Evolutionary conservation across 257 asterid species (phyloP).

Genomic region (Schizonepeta tenuifolia): DNA sequence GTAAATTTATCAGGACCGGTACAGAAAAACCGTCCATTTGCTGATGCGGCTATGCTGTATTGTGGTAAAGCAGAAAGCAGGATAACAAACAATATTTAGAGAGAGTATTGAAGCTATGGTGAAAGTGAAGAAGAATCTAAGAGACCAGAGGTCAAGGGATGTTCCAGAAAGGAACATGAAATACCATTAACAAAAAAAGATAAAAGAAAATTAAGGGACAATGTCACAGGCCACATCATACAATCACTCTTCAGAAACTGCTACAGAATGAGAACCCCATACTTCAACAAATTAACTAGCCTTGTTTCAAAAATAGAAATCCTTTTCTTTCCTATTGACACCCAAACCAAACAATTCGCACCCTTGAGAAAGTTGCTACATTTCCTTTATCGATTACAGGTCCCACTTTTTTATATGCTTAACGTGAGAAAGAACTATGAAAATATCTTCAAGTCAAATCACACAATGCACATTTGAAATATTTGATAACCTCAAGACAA

Average conservation of each 20-base stretch:
- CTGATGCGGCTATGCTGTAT: conserved; percentile 43
- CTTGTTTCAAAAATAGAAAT: not conserved
- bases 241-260: conserved; percentile 8
- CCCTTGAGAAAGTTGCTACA: conserved; percentile 2
- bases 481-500: not conserved
- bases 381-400: not conserved
- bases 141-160: not conserved
- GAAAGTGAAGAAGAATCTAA: conserved; percentile 5
- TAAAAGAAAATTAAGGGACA: not conserved
- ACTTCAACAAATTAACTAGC: not conserved
- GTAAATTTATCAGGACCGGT: conserved; percentile 50
- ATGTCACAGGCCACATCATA: not conserved
- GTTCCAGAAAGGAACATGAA: not conserved
- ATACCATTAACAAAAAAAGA: conserved; percentile 1
- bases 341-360: conserved; percentile 6
- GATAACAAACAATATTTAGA: conserved; percentile 4
- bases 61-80: conserved; percentile 6
- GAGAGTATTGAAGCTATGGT: not conserved
- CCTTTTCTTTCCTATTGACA: not conserved
- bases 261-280: not conserved
- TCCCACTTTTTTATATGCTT: not conserved
- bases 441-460: conserved; percentile 12
- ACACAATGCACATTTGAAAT: not conserved
- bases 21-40: conserved; percentile 61
- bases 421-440: conserved; percentile 3